These are phyloP conservation scores for Starmerella etchellsii DNA, from an alignment of 805 yeast species.

Conservation along the genomic window DNA sequence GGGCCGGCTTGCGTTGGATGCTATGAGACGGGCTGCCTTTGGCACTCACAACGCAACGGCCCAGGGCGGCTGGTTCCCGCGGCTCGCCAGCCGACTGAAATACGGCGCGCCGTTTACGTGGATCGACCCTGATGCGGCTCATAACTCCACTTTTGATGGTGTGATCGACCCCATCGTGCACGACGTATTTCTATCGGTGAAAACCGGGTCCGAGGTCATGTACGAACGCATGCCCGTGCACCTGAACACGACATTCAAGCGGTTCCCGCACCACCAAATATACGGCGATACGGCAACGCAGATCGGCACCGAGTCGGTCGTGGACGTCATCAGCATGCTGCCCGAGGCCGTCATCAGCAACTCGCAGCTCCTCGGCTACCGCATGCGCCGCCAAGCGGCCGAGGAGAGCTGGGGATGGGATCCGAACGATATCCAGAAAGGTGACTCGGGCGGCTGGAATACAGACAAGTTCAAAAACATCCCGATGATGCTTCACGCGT, in stretches of 20 bases:
- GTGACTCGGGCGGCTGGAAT: conserved; percentile 22
- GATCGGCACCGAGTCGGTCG: conserved; percentile 27
- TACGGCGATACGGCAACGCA: conserved; percentile 28
- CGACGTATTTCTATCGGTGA: conserved; percentile 27
- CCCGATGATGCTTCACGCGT: conserved; percentile 31
- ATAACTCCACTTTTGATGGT: background rate
- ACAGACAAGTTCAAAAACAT: conserved; percentile 29
- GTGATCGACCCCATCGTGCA: conserved; percentile 12
- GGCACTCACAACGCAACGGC: background rate
- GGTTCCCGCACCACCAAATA: conserved; percentile 27
- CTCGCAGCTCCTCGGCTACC: conserved; percentile 18
- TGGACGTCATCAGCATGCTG: conserved; percentile 25
- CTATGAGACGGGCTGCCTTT: no score
- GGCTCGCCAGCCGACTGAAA: background rate
- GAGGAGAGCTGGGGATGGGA: conserved; percentile 18
- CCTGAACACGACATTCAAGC: conserved; percentile 27
- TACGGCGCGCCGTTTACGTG: conserved; percentile 9
- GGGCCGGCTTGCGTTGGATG: background rate
- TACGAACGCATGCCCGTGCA: conserved; percentile 31
- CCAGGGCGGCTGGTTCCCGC: conserved; percentile 8
- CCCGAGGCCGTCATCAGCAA: conserved; percentile 19
- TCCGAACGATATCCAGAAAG: conserved; percentile 13
- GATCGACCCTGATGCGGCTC: background rate
- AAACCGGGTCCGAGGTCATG: conserved; percentile 29
- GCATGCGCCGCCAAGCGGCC: conserved; percentile 13